Percentiles rank a stretch among this genome's conserved stretches.
Evolutionary conservation across 2,329 filamentous ascomycete species (phyloP).

Genomic region (Raffaelea deltoideospora): DNA sequence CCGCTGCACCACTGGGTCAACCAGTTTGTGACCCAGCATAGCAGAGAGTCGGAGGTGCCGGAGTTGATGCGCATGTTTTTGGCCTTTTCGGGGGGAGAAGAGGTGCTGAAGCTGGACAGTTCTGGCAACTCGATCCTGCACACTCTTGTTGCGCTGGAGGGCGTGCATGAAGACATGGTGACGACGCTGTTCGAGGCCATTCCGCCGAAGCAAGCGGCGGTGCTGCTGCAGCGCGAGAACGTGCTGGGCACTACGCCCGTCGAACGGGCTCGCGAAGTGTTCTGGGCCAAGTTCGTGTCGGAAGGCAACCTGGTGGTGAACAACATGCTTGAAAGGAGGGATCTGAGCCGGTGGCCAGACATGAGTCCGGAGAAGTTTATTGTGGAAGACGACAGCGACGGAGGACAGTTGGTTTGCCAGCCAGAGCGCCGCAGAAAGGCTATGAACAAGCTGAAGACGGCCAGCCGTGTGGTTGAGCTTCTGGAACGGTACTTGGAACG

Average conservation of each 20-base stretch:
- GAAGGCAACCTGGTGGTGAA: too few relatives aligned
- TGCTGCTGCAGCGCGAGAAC: conserved; percentile 54
- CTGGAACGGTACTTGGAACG: conserved; percentile 1
- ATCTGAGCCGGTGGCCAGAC: not conserved
- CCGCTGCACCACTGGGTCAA: conserved; percentile 47
- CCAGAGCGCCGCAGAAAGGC: too few relatives aligned
- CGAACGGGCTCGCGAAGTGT: conserved; percentile 47
- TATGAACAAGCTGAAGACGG: too few relatives aligned
- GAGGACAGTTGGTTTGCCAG: too few relatives aligned
- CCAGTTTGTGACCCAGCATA: not conserved
- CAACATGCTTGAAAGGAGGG: conserved; percentile 6
- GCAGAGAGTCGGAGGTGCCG: conserved; percentile 16
- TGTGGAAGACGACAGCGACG: not conserved
- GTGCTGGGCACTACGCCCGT: conserved; percentile 59
- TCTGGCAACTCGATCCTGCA: conserved; percentile 53
- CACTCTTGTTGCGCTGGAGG: conserved; percentile 29
- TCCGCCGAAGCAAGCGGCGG: conserved; percentile 21
- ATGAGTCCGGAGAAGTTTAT: not conserved
- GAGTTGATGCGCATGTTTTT: conserved; percentile 34
- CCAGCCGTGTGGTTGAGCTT: not conserved
- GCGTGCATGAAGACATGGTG: conserved; percentile 19
- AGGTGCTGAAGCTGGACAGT: conserved; percentile 44
- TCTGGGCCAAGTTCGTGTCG: conserved; percentile 24
- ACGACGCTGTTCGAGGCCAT: conserved; percentile 36
- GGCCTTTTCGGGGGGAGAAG: conserved; percentile 35